A percentile compares a stretch with the other conserved stretches of the same genome.
phyloP scores from a whole-genome alignment of 2,329 filamentous ascomycete species.

The Penicillium sp. region DNA sequence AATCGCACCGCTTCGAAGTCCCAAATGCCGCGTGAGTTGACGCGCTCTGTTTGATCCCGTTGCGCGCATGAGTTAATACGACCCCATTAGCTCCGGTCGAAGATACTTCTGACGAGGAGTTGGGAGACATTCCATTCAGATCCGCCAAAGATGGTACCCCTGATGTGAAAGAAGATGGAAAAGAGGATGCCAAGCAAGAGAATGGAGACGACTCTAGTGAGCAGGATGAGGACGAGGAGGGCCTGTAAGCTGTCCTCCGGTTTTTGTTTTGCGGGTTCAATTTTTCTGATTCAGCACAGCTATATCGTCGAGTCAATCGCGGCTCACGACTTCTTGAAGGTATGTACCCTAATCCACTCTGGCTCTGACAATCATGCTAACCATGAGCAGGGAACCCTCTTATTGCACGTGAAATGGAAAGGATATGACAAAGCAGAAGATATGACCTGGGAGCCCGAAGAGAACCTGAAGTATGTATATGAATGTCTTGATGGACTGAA shows the following conservation, averaged over 20 bases:
- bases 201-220: conserved; percentile 12
- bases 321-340: conserved; percentile 39
- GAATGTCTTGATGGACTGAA: not conserved
- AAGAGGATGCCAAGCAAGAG: conserved; percentile 10
- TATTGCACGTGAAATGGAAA: conserved; percentile 49
- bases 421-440: conserved; percentile 46
- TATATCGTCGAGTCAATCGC: conserved; percentile 44
- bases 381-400: conserved; percentile 34
- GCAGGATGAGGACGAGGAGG: conserved; percentile 29
- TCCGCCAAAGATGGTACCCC: conserved; percentile 24
- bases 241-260: conserved; percentile 29
- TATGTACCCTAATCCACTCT: conserved; percentile 18
- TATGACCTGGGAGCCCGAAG: conserved; percentile 48
- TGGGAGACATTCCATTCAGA: conserved; percentile 40
- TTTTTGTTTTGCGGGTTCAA: not conserved
- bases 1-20: conserved; percentile 17
- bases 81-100: conserved; percentile 29
- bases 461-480: conserved; percentile 41
- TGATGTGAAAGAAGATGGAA: conserved; percentile 17
- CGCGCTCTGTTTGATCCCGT: conserved; percentile 6
- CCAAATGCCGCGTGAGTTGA: conserved; percentile 44
- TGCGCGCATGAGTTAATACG: not conserved
- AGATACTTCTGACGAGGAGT: conserved; percentile 39
- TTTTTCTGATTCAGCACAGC: conserved; percentile 28
- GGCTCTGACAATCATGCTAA: conserved; percentile 17